Evolutionary conservation across 2,329 filamentous ascomycete species (phyloP).

Genomic region (Delphinella strobiligena): DNA sequence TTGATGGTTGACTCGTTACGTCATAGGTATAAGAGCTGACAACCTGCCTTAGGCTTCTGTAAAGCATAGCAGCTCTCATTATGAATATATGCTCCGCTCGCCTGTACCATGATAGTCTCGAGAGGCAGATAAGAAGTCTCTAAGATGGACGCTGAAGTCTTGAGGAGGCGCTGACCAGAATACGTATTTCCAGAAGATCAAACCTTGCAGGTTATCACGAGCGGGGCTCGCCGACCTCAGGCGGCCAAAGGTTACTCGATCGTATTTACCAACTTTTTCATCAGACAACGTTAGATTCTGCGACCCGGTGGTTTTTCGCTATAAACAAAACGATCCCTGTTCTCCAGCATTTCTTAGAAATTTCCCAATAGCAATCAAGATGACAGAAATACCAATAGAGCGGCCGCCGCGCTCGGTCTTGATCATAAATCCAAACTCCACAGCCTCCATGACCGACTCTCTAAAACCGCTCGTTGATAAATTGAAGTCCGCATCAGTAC

Average conservation of each 20-base stretch:
- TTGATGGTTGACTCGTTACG: background rate
- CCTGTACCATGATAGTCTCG: background rate
- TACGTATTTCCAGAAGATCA: too few relatives aligned
- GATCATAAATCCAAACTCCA: constrained; percentile 72
- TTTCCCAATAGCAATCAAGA: background rate
- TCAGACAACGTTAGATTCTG: too few relatives aligned
- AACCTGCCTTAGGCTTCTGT: background rate
- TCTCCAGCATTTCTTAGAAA: background rate
- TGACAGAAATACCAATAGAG: background rate
- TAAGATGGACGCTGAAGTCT: too few relatives aligned
- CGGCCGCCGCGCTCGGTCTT: constrained; percentile 32
- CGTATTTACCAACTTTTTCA: too few relatives aligned
- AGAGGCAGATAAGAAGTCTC: too few relatives aligned
- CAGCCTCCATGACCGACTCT: constrained; percentile 56
- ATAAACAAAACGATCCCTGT: background rate
- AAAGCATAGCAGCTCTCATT: background rate
- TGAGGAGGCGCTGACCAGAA: too few relatives aligned
- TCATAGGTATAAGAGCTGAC: too few relatives aligned
- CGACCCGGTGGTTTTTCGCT: too few relatives aligned
- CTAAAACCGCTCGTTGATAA: constrained; percentile 40
- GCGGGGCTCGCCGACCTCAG: too few relatives aligned
- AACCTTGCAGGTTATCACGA: too few relatives aligned
- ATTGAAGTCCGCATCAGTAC: constrained; percentile 32
- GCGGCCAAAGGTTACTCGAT: too few relatives aligned
- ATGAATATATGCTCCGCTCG: background rate